Evolutionary conservation across 2,329 filamentous ascomycete genomes (phyloP), one percentile per base, ranked within the genome.

Genomic region (Dothiorella sarmentorum): DNA sequence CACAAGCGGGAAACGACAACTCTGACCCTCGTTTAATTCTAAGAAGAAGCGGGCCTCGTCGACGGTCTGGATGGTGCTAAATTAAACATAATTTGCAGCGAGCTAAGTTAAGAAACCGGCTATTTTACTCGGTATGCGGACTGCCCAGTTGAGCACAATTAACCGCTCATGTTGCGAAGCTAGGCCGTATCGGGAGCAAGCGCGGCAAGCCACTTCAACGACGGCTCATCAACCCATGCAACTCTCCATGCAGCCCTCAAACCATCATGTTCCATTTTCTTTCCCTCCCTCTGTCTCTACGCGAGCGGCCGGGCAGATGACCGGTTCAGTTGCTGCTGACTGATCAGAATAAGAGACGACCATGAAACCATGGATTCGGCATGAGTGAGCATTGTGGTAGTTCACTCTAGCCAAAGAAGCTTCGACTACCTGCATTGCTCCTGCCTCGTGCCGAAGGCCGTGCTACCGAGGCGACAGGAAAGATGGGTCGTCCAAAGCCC

Each of bases 161-260:
- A 53, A 27, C 33, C 49, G 49, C 49, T 11, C 15, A 5, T 4
- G 4, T 10, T 20, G 10, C 9, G 15, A 20, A 5, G 29, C 49
- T 53, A 53, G 17, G 33, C 49, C 24, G 17, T 40, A 18, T 11
- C 2, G n/a, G 49, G 18, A 53, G 15, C 49, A 27, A 18, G 35
- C 35, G 49, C 49, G 49, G 35, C 49, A 53, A 38, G 49, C 49
- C 49, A 53, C 47, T 29, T 17, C 47, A 9, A 37, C 47, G 47
- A 38, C 47, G 20, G 13, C 44, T 31, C 44, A 49, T 33, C 45
- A 15, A 22, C 7, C 45, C 3, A n/a, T n/a, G n/a, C n/a, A n/a
- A 24, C 2, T 13, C 33, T 7, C 20, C 24, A 26, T 53, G 49
- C 47, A 52, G 15, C 33, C 35, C 22, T 40, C 49, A 40, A 15